Base-by-base conservation (phyloP, 352 stramenopile genomes). In the Globisporangium ultimum region DNA sequence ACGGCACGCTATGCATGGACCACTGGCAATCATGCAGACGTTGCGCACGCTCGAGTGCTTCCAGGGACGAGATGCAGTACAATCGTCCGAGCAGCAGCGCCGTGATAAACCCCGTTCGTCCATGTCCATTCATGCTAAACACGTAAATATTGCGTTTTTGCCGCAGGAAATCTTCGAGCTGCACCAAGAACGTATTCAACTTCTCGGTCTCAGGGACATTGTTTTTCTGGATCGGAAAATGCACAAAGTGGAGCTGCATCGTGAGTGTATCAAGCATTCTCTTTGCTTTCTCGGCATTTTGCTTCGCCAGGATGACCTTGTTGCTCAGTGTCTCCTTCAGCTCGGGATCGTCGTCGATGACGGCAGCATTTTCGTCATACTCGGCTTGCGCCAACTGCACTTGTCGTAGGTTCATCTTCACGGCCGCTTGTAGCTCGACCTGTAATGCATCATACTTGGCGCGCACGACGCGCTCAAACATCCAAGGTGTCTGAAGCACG, bases 61-160 rank as follows among this genome's bases (percentile, higher is more conserved):
- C 79, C 0, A 66, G 62, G 1, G 83, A 56, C 9, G 70, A 58
- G 22, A 92, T 67, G 8, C 83, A 81, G 43, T 92, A 95, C 20
- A 95, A 52, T 5, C 85, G 74, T 1, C 79, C 85, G 32, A 95
- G 77, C 12, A 95, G 48, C 15, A 93, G 54, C 3, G 83, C 79
- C 9, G 75, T 64, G 18, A 93, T 28, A n/a, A 93, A 61, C 6
- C 81, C 83, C 15, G 85, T 90, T 17, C 83, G 81, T 6, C 81
- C 83, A 22, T 84, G 81, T n/a, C 83, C 83, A 9, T 82, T 63
- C 42, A 67, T 68, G 61, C 82, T 92, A 63, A 95, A 95, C 2
- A 91, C 54, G 56, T 88, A 93, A 13, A 95, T n/a, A 49, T 76
- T 85, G 48, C 86, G 70, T 8, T 71, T 65, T 0, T 45, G 57